Conservation (phyloP, 768 basidiomycete genomes). For the Macrolepiota dolichaula region DNA sequence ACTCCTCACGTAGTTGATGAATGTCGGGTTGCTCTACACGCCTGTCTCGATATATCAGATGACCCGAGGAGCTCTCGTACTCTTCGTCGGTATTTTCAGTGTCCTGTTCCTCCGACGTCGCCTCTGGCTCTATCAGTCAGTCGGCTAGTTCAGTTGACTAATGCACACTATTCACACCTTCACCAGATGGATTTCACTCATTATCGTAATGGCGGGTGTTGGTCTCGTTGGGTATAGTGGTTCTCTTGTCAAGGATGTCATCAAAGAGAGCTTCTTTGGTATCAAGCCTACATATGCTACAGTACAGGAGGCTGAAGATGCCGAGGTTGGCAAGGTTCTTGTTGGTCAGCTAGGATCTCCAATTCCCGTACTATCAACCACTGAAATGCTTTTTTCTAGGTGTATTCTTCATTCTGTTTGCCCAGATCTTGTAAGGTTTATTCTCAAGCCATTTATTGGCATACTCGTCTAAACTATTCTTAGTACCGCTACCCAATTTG, state of each 20-base stretch:
- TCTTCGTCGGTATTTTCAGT: constrained; percentile 89
- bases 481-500: constrained; percentile 90
- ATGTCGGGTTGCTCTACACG: constrained; percentile 91
- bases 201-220: constrained; percentile 85
- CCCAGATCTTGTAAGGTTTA: constrained; percentile 84
- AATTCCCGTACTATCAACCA: constrained; percentile 17
- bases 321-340: constrained; percentile 67
- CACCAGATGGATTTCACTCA: constrained; percentile 81
- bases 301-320: constrained; percentile 47
- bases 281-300: constrained; percentile 32
- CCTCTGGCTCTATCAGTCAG: constrained; percentile 85
- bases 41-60: constrained; percentile 98
- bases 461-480: constrained; percentile 11
- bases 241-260: constrained; percentile 76
- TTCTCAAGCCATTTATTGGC: constrained; percentile 14
- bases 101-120: constrained; percentile 87
- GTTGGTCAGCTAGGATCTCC: constrained; percentile 49
- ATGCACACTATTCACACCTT: constrained; percentile 4
- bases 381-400: constrained; percentile 47
- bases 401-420: constrained; percentile 88
- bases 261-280: constrained; percentile 41
- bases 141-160: constrained; percentile 9
- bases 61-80: constrained; percentile 89
- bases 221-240: constrained; percentile 86
- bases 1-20: constrained; percentile 69